Conservation (phyloP, 495 filamentous ascomycete genomes). For the Penicillium arizonense region DNA sequence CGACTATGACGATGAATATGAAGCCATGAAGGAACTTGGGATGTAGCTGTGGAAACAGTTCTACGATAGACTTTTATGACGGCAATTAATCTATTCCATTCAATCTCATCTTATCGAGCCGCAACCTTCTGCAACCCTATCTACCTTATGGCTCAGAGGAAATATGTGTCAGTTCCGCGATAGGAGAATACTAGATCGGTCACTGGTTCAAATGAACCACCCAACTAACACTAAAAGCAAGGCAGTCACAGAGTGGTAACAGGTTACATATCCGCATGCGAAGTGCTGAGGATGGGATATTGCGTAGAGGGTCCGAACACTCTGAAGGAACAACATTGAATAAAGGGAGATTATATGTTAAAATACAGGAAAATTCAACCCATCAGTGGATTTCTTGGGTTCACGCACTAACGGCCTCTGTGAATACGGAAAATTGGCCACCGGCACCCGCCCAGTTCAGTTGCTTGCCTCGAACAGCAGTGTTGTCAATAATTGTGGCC, state of each 20-base stretch:
- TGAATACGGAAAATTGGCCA: constrained; percentile 59
- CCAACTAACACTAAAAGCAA: too few relatives aligned
- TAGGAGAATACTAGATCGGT: too few relatives aligned
- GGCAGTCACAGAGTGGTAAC: too few relatives aligned
- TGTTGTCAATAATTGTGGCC: constrained; percentile 59
- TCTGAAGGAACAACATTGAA: too few relatives aligned
- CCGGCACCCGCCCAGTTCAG: constrained; percentile 60
- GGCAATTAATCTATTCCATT: not conserved
- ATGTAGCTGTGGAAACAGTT: constrained; percentile 6
- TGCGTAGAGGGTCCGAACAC: not conserved
- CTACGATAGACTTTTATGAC: constrained; percentile 6
- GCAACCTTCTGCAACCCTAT: too few relatives aligned
- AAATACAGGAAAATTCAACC: not conserved
- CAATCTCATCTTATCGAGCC: too few relatives aligned
- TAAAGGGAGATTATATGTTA: not conserved
- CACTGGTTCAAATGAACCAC: too few relatives aligned
- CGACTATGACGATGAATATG: constrained; percentile 31
- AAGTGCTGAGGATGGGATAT: too few relatives aligned
- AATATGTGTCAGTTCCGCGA: too few relatives aligned
- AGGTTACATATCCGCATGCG: too few relatives aligned
- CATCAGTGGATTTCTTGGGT: not conserved
- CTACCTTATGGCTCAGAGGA: too few relatives aligned
- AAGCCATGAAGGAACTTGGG: constrained; percentile 34
- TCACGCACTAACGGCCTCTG: constrained; percentile 25
- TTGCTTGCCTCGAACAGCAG: constrained; percentile 52